A percentile compares a stretch with the other conserved stretches of the same genome.
Evolutionary conservation across 495 filamentous ascomycete genomes (phyloP).

Genomic region (Aspergillus affinis): DNA sequence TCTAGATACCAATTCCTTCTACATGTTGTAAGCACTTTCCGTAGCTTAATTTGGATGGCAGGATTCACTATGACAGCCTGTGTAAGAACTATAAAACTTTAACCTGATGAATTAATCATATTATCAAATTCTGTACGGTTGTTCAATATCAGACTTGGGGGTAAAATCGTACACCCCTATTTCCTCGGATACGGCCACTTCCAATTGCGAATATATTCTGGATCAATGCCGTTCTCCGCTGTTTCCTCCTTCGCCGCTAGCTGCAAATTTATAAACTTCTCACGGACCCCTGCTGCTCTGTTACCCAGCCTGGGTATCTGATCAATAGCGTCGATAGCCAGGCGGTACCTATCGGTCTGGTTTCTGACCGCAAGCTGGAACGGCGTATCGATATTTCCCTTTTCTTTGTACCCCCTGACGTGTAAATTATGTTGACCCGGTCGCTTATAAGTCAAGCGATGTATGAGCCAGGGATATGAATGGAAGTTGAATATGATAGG

Average conservation of each 20-base stretch:
- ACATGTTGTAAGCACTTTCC: too few relatives aligned
- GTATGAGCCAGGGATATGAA: slow-evolving; percentile 73
- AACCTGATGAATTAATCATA: too few relatives aligned
- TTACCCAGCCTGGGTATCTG: slow-evolving; percentile 56
- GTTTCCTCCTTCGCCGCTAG: slow-evolving; percentile 57
- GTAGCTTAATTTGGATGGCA: too few relatives aligned
- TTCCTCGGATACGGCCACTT: slow-evolving; percentile 51
- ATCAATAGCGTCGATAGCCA: slow-evolving; percentile 74
- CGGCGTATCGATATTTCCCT: slow-evolving; percentile 76
- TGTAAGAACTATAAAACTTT: too few relatives aligned
- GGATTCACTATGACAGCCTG: too few relatives aligned
- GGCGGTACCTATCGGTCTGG: slow-evolving; percentile 65
- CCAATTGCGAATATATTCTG: slow-evolving; percentile 64
- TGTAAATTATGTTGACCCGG: slow-evolving; percentile 61
- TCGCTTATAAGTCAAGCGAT: slow-evolving; percentile 69
- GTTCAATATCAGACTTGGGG: too few relatives aligned
- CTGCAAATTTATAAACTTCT: slow-evolving; percentile 58
- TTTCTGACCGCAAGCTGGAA: slow-evolving; percentile 72
- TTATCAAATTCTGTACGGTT: too few relatives aligned
- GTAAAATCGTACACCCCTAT: background rate
- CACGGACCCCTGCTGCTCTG: slow-evolving; percentile 54
- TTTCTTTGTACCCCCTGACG: slow-evolving; percentile 73
- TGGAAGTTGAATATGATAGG: slow-evolving; percentile 80
- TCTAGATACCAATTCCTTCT: too few relatives aligned
- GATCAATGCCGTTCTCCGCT: slow-evolving; percentile 65